Evolutionary conservation across 2,329 filamentous ascomycete species (phyloP), one percentile per base, ranked within the genome.

Genomic region (Neodidymelliopsis sp.): DNA sequence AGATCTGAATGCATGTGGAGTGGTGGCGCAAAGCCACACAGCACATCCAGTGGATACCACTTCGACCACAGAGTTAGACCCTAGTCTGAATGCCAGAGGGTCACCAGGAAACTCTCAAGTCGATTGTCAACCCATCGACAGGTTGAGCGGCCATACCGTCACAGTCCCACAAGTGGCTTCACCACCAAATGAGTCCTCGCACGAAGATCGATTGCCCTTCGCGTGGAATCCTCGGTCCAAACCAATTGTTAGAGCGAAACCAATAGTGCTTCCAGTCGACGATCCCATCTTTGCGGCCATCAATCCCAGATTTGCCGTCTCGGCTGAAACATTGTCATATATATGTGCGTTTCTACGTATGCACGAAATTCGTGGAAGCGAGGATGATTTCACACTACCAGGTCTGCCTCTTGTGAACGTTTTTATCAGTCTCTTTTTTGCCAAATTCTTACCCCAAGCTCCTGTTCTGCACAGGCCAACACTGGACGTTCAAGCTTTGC

Each of bases 391-490:
- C 6, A 45, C 40, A 4, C 29, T 50, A 10, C 47, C 47, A 12
- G 20, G 18, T 12, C 24, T 50, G 15, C 28, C 47, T 11, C 29
- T 50, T 18, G 24, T 50, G 16, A 50, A 50, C 22, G 39, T 42
- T 11, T 50, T 50, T 13, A 35, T 50, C n/a, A 45, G 33, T 16
- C 29, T 50, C 2, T 50, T 50, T 19, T 50, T 50, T 19, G 29
- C 23, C 11, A 36, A 24, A 15, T 45, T 45, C 22, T 7, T 25
- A 6, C 47, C 40, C 15, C 47, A 45, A 22, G 29, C 28, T 11
- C 47, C 47, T 5, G 47, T 50, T 2, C 11, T 50, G 11, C 47
- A 50, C 11, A 37, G 28, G 22, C 29, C 34, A n/a, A 40, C 47
- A 1, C 10, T 41, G 8, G 12, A 31, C 4, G n/a, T 44, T 7